Evolutionary conservation across 2,329 filamentous ascomycete genomes (phyloP).

Genomic region (Microdochium nivale): DNA sequence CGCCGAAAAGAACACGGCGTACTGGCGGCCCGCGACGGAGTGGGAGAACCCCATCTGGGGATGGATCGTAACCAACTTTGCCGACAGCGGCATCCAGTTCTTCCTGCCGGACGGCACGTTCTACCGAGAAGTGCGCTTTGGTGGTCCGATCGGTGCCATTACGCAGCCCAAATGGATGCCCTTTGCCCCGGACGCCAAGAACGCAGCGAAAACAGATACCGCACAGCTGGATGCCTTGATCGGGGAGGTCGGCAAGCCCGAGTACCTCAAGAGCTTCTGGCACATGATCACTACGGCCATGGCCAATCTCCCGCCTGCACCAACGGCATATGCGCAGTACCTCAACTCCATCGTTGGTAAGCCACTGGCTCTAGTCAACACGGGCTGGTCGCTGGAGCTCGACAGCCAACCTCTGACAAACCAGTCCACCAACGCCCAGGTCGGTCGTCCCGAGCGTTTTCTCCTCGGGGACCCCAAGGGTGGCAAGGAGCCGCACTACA

Average conservation of each 20-base stretch:
- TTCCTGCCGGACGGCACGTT: slow-evolving; percentile 30
- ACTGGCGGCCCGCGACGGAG: slow-evolving; percentile 15
- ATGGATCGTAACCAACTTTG: slow-evolving; percentile 32
- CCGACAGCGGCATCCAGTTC: slow-evolving; percentile 30
- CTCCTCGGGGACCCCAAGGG: not conserved
- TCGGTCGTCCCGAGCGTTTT: not conserved
- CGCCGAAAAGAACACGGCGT: not conserved
- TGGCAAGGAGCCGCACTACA: slow-evolving; percentile 12
- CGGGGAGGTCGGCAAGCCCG: slow-evolving; percentile 8
- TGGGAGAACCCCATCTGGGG: slow-evolving; percentile 33
- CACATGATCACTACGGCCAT: slow-evolving; percentile 24
- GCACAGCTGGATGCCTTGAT: slow-evolving; percentile 21
- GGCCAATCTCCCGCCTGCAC: slow-evolving; percentile 15
- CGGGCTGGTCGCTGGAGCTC: slow-evolving; percentile 29
- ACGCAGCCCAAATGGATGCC: slow-evolving; percentile 23
- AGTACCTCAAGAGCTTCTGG: slow-evolving; percentile 23
- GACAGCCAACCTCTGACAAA: slow-evolving; percentile 6
- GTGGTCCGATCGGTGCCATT: slow-evolving; percentile 15
- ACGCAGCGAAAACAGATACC: slow-evolving; percentile 2
- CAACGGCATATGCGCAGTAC: slow-evolving; percentile 25
- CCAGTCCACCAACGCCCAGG: slow-evolving; percentile 10
- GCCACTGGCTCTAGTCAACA: slow-evolving; percentile 31
- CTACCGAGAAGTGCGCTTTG: slow-evolving; percentile 30
- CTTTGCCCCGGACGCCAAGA: slow-evolving; percentile 11
- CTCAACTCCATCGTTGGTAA: slow-evolving; percentile 26